Percentiles rank a stretch among this genome's conserved stretches.
Conservation (phyloP, 257 asterid species). For the Hygrophila difformis region DNA sequence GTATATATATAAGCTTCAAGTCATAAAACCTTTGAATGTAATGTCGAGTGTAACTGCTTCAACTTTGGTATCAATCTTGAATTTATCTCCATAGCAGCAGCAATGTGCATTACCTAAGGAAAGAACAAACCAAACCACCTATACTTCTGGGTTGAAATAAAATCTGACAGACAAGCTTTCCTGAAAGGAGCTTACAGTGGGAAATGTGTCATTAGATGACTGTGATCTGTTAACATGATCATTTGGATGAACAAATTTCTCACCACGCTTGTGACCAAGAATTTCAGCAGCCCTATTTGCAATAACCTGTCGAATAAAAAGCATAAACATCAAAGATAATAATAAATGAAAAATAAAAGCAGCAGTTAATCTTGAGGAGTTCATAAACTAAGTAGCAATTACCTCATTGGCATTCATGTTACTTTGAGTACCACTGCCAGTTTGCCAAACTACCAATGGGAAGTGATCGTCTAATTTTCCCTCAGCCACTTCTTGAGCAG, state of each 20-base stretch:
- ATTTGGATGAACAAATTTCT: slow-evolving; percentile 84
- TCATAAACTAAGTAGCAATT: slow-evolving; percentile 14
- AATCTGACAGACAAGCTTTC: slow-evolving; percentile 8
- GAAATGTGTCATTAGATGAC: slow-evolving; percentile 97
- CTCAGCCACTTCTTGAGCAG: slow-evolving; percentile 97
- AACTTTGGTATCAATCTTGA: slow-evolving; percentile 70
- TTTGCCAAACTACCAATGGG: slow-evolving; percentile 98
- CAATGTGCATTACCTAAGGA: slow-evolving; percentile 96
- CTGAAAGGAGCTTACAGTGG: slow-evolving; percentile 63
- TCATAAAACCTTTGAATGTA: slow-evolving; percentile 63
- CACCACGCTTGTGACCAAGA: slow-evolving; percentile 90
- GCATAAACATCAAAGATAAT: slow-evolving; percentile 6
- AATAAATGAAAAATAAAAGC: slow-evolving; percentile 9
- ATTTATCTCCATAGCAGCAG: slow-evolving; percentile 87
- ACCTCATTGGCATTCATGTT: slow-evolving; percentile 99
- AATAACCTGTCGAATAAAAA: slow-evolving; percentile 55
- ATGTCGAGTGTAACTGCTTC: slow-evolving; percentile 75
- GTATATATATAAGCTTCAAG: no score
- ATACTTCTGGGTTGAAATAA: slow-evolving; percentile 3
- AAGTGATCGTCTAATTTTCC: slow-evolving; percentile 92
- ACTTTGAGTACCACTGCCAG: slow-evolving; percentile 99
- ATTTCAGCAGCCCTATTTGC: slow-evolving; percentile 98
- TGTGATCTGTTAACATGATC: slow-evolving; percentile 97
- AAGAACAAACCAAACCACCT: slow-evolving; percentile 4
- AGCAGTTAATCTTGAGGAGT: background rate